Base-by-base conservation (phyloP, 768 basidiomycete genomes). In the Mycena amicta region DNA sequence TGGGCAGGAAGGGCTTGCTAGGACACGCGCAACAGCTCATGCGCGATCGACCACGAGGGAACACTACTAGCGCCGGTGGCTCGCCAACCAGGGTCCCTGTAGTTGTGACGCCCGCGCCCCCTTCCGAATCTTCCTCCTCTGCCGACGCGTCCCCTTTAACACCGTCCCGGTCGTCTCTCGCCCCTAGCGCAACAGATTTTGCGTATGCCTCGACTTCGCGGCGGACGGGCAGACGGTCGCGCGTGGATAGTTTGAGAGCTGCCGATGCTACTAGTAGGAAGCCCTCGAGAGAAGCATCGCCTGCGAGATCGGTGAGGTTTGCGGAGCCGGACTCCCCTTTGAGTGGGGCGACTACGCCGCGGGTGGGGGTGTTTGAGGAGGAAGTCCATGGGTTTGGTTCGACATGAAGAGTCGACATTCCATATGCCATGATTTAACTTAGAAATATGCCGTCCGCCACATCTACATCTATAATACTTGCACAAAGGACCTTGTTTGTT, bases 251-350 rank as follows among this genome's bases (percentile, higher is more conserved):
- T 28, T 50, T 69, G 41, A 59, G 55, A 51, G 60, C 30, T 15
- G 41, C 41, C 43, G 46, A 46, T 41, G 55, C 27, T 37, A 4
- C 60, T 52, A 12, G 25, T 37, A 25, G 47, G 33, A 56, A 60
- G n/a, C 30, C 52, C 28, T 64, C 62, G 18, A 58, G 69, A 22
- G 70, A 71, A 3, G 54, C 59, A 25, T 73, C 72, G 22, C 72
- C 72, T 0, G 60, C 71, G 47, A 67, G 72, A 28, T 73, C 71
- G 11, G 66, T 73, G 41, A 65, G 70, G 2, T 71, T 72, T 46
- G 68, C 64, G 22, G 70, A 71, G 58, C 25, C 23, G 23, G 26
- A 45, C 22, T 45, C 43, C 8, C 25, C 6, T 39, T 3, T 52
- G 50, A 68, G 65, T 41, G 67, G 67, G 31, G 26, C 63, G 31